These are phyloP conservation scores for Aspergillus avenaceus DNA, from an alignment of 495 filamentous ascomycete genomes.

Conservation along the genomic window DNA sequence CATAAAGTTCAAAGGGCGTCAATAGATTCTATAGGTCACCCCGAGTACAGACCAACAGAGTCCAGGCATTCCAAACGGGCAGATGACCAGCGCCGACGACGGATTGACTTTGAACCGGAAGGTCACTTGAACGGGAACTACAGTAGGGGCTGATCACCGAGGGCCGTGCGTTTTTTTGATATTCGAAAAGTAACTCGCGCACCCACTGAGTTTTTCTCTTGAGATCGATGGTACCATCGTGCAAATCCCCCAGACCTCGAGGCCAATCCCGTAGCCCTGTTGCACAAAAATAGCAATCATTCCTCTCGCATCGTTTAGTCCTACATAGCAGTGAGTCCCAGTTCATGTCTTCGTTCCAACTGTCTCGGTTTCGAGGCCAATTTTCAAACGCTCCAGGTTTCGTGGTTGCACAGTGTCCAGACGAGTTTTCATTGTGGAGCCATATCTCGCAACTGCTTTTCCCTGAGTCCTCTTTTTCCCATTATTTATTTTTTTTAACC, in stretches of 20 bases:
- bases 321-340: not conserved
- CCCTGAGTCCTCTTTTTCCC: not conserved
- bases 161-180: conserved; percentile 30
- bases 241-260: not conserved
- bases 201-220: too few relatives aligned
- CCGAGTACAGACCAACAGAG: not conserved
- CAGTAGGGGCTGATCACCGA: conserved; percentile 22
- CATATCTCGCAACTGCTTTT: not conserved
- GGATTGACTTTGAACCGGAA: conserved; percentile 8
- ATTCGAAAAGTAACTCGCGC: conserved; percentile 9
- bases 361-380: not conserved
- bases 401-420: not conserved
- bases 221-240: not conserved
- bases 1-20: not conserved
- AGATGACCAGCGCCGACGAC: conserved; percentile 27
- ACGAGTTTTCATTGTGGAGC: not conserved
- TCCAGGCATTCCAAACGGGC: conserved; percentile 9
- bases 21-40: not conserved
- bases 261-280: not conserved
- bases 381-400: not conserved
- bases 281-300: not conserved
- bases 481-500: not conserved
- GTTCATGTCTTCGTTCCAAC: not conserved
- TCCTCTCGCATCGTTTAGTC: not conserved
- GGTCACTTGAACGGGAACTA: conserved; percentile 36